Conservation (phyloP, 352 stramenopile species). For the Phytophthora palmivora region DNA sequence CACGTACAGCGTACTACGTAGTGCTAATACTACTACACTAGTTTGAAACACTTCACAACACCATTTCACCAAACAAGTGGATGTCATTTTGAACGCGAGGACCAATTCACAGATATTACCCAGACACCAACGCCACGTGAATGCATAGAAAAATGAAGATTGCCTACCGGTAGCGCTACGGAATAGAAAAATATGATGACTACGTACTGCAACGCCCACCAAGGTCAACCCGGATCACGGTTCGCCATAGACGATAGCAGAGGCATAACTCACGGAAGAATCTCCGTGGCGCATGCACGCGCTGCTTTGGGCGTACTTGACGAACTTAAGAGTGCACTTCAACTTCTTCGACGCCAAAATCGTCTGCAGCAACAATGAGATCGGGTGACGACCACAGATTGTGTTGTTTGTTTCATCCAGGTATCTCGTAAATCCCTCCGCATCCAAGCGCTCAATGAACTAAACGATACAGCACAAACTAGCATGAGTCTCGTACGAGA, state of each 20-base stretch:
- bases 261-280: constrained; percentile 96
- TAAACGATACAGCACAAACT: constrained; percentile 24
- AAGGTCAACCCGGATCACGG: constrained; percentile 31
- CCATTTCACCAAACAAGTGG: too few relatives aligned
- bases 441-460: constrained; percentile 93
- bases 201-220: background rate
- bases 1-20: too few relatives aligned
- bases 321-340: constrained; percentile 89
- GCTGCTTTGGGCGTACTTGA: constrained; percentile 94
- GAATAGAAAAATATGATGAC: constrained; percentile 7
- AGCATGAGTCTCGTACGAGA: constrained; percentile 1
- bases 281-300: constrained; percentile 87
- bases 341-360: constrained; percentile 59
- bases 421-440: constrained; percentile 94
- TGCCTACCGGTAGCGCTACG: constrained; percentile 14
- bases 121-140: background rate
- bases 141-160: constrained; percentile 20
- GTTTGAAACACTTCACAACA: too few relatives aligned
- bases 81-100: background rate
- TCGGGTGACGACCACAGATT: constrained; percentile 97
- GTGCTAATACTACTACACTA: background rate
- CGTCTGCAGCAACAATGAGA: constrained; percentile 82
- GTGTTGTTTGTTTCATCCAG: constrained; percentile 96
- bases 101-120: background rate
- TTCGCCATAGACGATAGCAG: constrained; percentile 87